phyloP scores from a whole-genome alignment of 768 basidiomycete species.

The Psilocybe subaeruginosa region DNA sequence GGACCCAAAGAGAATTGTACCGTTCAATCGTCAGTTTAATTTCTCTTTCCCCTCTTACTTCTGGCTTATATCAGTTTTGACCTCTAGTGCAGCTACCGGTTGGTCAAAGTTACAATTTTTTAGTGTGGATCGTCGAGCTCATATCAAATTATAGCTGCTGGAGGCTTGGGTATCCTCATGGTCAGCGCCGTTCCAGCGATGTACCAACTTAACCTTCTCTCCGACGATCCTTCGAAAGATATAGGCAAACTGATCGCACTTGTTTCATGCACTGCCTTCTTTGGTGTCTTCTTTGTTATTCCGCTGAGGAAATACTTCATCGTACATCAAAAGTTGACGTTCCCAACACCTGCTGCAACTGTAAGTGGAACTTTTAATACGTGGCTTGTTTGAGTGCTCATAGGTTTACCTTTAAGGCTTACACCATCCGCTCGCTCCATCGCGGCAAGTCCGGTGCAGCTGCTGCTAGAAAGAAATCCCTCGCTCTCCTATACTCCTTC shows the following conservation, averaged over 20 bases:
- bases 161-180: constrained; percentile 61
- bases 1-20: constrained; percentile 72
- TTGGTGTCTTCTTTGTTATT: constrained; percentile 69
- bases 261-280: constrained; percentile 56
- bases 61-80: background rate
- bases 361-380: constrained; percentile 25
- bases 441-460: constrained; percentile 50
- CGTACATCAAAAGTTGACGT: constrained; percentile 61
- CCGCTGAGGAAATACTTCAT: constrained; percentile 66
- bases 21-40: constrained; percentile 47
- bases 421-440: constrained; percentile 65
- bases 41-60: background rate
- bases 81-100: constrained; percentile 51
- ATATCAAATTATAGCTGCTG: constrained; percentile 40
- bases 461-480: constrained; percentile 58
- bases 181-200: constrained; percentile 64
- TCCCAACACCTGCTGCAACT: constrained; percentile 69
- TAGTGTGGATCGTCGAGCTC: constrained; percentile 3
- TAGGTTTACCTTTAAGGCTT: constrained; percentile 39
- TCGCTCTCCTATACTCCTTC: constrained; percentile 52
- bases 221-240: constrained; percentile 48
- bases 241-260: constrained; percentile 60
- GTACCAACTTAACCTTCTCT: constrained; percentile 55
- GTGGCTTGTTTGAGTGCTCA: background rate
- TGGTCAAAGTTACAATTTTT: constrained; percentile 5